phyloP scores from a whole-genome alignment of 345 rosid species.

The Melaleuca alternifolia region DNA sequence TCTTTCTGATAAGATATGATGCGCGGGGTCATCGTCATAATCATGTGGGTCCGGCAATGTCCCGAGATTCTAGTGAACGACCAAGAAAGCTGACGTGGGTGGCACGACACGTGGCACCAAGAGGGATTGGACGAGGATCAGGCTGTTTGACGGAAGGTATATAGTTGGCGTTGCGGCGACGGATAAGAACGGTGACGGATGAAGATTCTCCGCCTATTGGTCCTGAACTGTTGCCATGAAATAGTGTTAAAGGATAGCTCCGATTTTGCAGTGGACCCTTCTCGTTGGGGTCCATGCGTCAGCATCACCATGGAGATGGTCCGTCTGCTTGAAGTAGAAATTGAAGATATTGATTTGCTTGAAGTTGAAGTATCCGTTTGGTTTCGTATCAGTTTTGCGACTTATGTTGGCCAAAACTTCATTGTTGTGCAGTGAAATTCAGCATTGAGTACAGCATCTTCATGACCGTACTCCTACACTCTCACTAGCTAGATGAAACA shows the following conservation, averaged over 20 bases:
- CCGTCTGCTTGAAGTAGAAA: background rate
- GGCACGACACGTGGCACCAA: background rate
- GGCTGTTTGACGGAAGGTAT: background rate
- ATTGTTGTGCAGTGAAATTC: background rate
- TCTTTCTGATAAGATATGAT: background rate
- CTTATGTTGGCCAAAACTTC: background rate
- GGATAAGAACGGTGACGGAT: background rate
- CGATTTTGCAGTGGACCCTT: background rate
- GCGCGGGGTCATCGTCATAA: background rate
- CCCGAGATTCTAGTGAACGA: background rate
- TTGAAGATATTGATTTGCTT: background rate
- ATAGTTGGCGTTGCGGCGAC: background rate
- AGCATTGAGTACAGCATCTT: background rate
- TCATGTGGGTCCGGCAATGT: background rate
- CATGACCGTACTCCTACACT: background rate
- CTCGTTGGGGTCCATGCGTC: background rate
- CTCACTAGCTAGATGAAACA: background rate
- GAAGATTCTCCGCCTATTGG: background rate
- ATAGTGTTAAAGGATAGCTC: background rate
- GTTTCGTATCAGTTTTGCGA: background rate
- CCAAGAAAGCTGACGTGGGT: background rate
- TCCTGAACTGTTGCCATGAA: background rate
- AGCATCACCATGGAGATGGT: background rate
- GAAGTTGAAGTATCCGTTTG: background rate
- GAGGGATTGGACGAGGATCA: background rate